Evolutionary conservation across 1,139 yeast species (phyloP).

Genomic region (Hemisphaericaspora subhashii): DNA sequence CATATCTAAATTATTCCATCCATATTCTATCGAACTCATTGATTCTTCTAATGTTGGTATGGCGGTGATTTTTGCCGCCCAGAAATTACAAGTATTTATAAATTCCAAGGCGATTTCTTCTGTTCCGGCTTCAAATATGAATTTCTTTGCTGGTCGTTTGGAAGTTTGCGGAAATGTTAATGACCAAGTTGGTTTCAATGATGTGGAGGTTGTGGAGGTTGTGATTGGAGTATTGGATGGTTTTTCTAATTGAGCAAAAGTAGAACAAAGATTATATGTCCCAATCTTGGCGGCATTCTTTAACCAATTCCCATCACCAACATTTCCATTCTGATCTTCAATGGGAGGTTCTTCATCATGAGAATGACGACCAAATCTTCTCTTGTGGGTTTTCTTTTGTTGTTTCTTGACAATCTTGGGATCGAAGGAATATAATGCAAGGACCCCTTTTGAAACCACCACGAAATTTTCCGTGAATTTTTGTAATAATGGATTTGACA

Average conservation of each 20-base stretch:
- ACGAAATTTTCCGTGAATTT: constrained; percentile 52
- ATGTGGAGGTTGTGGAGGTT: too few species aligned
- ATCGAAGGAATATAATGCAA: constrained; percentile 54
- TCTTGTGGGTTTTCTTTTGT: constrained; percentile 27
- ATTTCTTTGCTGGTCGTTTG: constrained; percentile 36
- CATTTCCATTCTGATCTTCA: constrained; percentile 20
- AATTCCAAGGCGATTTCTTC: constrained; percentile 68
- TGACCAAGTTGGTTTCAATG: constrained; percentile 33
- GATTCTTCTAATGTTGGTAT: constrained; percentile 65
- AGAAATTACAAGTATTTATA: constrained; percentile 78
- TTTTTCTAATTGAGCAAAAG: constrained; percentile 46
- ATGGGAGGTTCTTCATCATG: constrained; percentile 13
- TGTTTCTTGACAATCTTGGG: constrained; percentile 45
- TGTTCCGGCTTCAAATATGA: constrained; percentile 61
- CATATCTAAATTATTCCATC: constrained; percentile 64
- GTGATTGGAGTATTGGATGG: too few species aligned
- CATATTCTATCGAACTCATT: constrained; percentile 75
- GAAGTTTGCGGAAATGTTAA: constrained; percentile 41
- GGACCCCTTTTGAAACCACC: constrained; percentile 58
- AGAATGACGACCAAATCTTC: background rate
- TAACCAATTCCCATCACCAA: constrained; percentile 74
- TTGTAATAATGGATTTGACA: constrained; percentile 15
- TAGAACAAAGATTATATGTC: constrained; percentile 49
- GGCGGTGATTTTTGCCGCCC: constrained; percentile 86
- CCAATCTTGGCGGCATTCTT: constrained; percentile 51